A percentile compares a stretch with the other conserved stretches of the same genome.
phyloP scores from a whole-genome alignment of 2,329 filamentous ascomycete species.

The Amphichorda felina region DNA sequence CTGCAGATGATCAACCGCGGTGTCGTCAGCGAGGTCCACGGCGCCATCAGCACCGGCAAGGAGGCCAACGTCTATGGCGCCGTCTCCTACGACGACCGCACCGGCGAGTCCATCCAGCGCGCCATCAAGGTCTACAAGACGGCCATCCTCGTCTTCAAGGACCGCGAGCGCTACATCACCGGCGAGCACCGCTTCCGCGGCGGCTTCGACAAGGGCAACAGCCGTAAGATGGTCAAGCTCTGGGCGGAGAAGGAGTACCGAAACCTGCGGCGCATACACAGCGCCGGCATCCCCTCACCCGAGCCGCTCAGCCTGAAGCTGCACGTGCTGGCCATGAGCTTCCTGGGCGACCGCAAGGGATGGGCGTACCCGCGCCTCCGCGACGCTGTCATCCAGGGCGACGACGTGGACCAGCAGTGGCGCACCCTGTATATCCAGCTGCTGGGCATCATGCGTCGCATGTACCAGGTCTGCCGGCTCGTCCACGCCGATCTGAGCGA shows the following conservation, averaged over 20 bases:
- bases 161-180: slow-evolving; percentile 88
- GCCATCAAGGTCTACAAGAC: slow-evolving; percentile 99
- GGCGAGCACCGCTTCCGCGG: slow-evolving; percentile 87
- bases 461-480: slow-evolving; percentile 85
- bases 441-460: slow-evolving; percentile 75
- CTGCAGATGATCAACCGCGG: slow-evolving; percentile 92
- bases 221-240: slow-evolving; percentile 92
- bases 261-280: slow-evolving; percentile 75
- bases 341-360: slow-evolving; percentile 78
- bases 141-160: slow-evolving; percentile 93
- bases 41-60: slow-evolving; percentile 91
- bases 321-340: slow-evolving; percentile 93
- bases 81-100: slow-evolving; percentile 46
- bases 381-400: slow-evolving; percentile 64
- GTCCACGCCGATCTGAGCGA: slow-evolving; percentile 96
- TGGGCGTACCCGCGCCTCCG: slow-evolving; percentile 80
- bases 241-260: slow-evolving; percentile 99
- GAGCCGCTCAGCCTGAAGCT: slow-evolving; percentile 80
- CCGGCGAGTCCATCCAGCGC: slow-evolving; percentile 52
- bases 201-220: slow-evolving; percentile 90
- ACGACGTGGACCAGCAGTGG: slow-evolving; percentile 64
- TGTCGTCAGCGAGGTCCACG: slow-evolving; percentile 82
- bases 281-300: slow-evolving; percentile 78
- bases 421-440: slow-evolving; percentile 69
- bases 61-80: slow-evolving; percentile 98